phyloP scores from a whole-genome alignment of 106 monocot species.

The Posidonia australis region DNA sequence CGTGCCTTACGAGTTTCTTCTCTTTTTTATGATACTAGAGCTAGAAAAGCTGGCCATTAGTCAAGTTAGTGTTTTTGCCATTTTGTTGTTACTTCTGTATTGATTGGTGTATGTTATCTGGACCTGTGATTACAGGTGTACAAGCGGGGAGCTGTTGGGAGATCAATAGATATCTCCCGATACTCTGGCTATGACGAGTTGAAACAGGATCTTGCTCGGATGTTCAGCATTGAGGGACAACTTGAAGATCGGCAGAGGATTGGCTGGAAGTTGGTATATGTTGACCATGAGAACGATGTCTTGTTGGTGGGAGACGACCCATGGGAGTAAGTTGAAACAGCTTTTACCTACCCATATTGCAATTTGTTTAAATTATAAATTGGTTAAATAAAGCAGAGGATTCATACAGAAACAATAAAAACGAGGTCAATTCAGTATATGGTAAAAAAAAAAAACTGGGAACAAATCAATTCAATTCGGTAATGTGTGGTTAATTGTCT shows the following conservation, averaged over 20 bases:
- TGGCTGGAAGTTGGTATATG: slow-evolving; percentile 91
- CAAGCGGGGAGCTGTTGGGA: slow-evolving; percentile 91
- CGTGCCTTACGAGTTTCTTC: too few relatives aligned
- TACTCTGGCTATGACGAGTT: slow-evolving; percentile 76
- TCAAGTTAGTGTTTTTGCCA: too few relatives aligned
- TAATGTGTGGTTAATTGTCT: too few relatives aligned
- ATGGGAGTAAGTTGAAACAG: slow-evolving; percentile 71
- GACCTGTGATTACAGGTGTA: slow-evolving; percentile 42
- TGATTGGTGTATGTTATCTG: too few relatives aligned
- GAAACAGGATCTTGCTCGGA: slow-evolving; percentile 64
- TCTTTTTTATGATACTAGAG: too few relatives aligned
- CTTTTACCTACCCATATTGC: not conserved
- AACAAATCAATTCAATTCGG: too few relatives aligned
- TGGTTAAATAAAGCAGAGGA: not conserved
- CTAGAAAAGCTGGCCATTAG: too few relatives aligned
- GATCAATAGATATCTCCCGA: slow-evolving; percentile 74
- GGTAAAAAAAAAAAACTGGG: too few relatives aligned
- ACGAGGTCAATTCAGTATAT: too few relatives aligned
- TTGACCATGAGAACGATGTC: slow-evolving; percentile 90
- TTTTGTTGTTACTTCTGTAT: too few relatives aligned
- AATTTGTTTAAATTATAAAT: not conserved
- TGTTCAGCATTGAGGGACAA: slow-evolving; percentile 89
- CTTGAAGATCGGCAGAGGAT: slow-evolving; percentile 68
- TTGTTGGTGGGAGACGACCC: slow-evolving; percentile 92
- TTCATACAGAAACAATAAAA: too few relatives aligned